These are phyloP conservation scores for Colletotrichum echinochloae DNA, from an alignment of 2,329 filamentous ascomycete genomes.

Conservation along the genomic window DNA sequence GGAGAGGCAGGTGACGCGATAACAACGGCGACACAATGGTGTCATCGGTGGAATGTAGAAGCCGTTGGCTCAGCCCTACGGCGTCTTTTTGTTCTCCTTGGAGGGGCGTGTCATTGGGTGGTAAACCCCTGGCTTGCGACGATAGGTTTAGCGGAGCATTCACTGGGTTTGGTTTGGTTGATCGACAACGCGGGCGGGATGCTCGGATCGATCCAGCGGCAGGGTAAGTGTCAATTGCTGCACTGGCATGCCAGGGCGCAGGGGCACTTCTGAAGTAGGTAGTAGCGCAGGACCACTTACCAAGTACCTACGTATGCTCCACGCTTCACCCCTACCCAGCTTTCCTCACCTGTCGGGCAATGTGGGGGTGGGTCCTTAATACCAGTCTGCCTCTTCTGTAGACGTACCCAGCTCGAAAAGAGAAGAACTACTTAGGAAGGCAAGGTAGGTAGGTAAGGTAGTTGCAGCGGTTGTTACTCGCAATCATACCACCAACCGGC, in stretches of 20 bases:
- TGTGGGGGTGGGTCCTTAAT: background rate
- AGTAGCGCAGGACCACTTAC: background rate
- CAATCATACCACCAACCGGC: background rate
- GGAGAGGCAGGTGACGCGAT: background rate
- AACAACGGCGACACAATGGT: background rate
- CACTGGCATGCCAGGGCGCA: slow-evolving; percentile 26
- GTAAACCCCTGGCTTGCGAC: background rate
- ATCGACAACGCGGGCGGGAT: slow-evolving; percentile 34
- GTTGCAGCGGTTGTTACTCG: background rate
- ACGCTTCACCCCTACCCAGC: background rate
- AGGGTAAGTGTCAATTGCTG: slow-evolving; percentile 28
- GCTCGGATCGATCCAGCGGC: slow-evolving; percentile 31
- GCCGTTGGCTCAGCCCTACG: slow-evolving; percentile 27
- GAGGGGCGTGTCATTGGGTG: slow-evolving; percentile 11
- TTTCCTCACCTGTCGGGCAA: slow-evolving; percentile 2
- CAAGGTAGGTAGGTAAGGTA: background rate
- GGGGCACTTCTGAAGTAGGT: slow-evolving; percentile 6
- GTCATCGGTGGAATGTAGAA: slow-evolving; percentile 4
- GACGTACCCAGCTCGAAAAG: background rate
- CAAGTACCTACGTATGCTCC: background rate
- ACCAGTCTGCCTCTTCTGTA: background rate
- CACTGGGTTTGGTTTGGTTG: slow-evolving; percentile 13
- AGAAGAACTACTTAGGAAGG: background rate
- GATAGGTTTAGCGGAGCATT: slow-evolving; percentile 21
- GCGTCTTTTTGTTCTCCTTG: background rate